A percentile compares a stretch with the other conserved stretches of the same genome.
These are phyloP conservation scores for Mycena kentingensis DNA, from an alignment of 768 basidiomycete species.

Conservation along the genomic window DNA sequence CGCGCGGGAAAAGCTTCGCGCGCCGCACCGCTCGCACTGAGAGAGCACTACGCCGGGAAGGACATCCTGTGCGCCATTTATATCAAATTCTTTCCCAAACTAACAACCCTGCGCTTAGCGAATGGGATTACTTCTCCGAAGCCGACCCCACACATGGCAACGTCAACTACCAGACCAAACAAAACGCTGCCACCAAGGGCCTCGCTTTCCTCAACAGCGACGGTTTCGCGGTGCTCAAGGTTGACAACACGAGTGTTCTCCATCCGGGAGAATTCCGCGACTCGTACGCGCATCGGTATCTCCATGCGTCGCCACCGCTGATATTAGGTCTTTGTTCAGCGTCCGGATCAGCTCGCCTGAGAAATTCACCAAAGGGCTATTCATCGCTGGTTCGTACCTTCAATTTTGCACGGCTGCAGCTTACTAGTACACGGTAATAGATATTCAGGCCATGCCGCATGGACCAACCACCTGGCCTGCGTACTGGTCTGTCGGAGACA, in stretches of 20 bases:
- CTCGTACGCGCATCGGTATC: constrained; percentile 48
- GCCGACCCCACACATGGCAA: constrained; percentile 71
- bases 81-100: neutral
- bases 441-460: constrained; percentile 68
- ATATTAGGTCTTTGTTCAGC: constrained; percentile 41
- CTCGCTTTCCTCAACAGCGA: constrained; percentile 65
- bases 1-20: neutral
- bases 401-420: neutral
- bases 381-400: constrained; percentile 52
- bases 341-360: constrained; percentile 70
- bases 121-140: constrained; percentile 66
- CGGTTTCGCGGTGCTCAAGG: constrained; percentile 58
- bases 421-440: constrained; percentile 5
- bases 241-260: constrained; percentile 57
- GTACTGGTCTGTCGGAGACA: constrained; percentile 50
- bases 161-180: constrained; percentile 58
- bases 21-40: constrained; percentile 11
- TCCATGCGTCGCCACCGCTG: constrained; percentile 1
- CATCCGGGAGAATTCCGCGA: constrained; percentile 55
- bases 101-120: constrained; percentile 35
- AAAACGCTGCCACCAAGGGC: constrained; percentile 49
- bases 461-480: constrained; percentile 63
- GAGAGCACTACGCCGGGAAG: constrained; percentile 37
- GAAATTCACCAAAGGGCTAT: constrained; percentile 63
- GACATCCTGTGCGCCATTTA: constrained; percentile 49